These are phyloP conservation scores for Gnaphalium uliginosum DNA, from an alignment of 129 eudicot genomes.

Conservation along the genomic window DNA sequence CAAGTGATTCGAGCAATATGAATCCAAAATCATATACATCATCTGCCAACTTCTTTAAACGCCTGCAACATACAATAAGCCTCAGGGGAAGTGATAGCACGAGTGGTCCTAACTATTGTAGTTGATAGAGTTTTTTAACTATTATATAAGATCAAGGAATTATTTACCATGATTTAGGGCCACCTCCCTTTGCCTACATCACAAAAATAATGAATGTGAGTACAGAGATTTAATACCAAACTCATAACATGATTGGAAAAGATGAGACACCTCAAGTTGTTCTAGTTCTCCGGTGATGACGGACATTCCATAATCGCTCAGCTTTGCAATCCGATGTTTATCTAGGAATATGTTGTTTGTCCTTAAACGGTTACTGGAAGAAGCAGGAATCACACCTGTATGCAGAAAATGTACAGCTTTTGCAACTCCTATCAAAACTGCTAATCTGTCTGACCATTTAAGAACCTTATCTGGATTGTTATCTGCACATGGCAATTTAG, in stretches of 20 bases:
- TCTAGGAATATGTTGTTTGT: conserved; percentile 74
- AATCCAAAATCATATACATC: conserved; percentile 86
- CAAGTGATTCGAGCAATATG: conserved; percentile 76
- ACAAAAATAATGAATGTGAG: conserved; percentile 24
- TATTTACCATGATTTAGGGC: conserved; percentile 59
- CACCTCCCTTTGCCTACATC: conserved; percentile 66
- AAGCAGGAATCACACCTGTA: conserved; percentile 73
- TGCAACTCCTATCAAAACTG: conserved; percentile 72
- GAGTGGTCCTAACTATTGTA: background rate
- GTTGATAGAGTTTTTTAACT: background rate
- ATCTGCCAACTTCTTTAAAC: conserved; percentile 54
- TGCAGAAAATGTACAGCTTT: conserved; percentile 88
- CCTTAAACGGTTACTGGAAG: conserved; percentile 59
- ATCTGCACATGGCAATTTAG: conserved; percentile 40
- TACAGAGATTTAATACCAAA: conserved; percentile 8
- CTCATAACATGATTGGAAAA: conserved; percentile 17
- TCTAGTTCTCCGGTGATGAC: conserved; percentile 72
- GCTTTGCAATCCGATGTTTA: conserved; percentile 75
- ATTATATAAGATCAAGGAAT: no score
- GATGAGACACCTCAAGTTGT: conserved; percentile 44
- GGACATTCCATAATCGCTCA: conserved; percentile 86
- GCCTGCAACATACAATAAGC: conserved; percentile 43
- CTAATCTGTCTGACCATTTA: conserved; percentile 87
- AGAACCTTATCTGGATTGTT: conserved; percentile 50
- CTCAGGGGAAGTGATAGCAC: background rate